Evolutionary conservation across 495 filamentous ascomycete species (phyloP).

Genomic region (Lophiotrema nucula): DNA sequence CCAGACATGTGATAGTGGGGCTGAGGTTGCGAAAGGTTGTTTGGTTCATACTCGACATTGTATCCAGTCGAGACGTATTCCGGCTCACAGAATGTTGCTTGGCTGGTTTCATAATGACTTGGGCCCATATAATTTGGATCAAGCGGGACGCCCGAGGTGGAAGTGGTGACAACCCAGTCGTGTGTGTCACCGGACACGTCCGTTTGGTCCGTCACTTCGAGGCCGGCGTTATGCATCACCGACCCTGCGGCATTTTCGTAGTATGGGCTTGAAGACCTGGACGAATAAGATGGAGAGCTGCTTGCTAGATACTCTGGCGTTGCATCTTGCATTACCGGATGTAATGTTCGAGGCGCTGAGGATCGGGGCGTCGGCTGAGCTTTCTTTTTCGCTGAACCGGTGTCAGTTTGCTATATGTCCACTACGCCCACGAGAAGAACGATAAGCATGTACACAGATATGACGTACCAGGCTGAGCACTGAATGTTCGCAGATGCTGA

Average conservation of each 20-base stretch:
- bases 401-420: no score
- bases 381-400: background rate
- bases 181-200: background rate
- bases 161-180: background rate
- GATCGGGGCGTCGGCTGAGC: background rate
- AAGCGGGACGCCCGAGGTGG: background rate
- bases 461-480: conserved; percentile 5
- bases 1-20: background rate
- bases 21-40: background rate
- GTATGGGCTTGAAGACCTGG: background rate
- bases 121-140: background rate
- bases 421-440: background rate
- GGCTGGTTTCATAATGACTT: background rate
- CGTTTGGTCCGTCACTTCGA: background rate
- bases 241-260: background rate
- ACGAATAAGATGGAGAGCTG: background rate
- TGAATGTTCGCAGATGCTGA: conserved; percentile 17
- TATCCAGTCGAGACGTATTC: background rate
- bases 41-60: background rate
- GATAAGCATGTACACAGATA: background rate
- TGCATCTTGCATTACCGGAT: background rate
- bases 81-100: background rate
- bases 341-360: background rate
- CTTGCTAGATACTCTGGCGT: background rate
- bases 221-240: background rate